Evolutionary conservation across 306 rosid species (phyloP).

Genomic region (Vigna unguiculata): DNA sequence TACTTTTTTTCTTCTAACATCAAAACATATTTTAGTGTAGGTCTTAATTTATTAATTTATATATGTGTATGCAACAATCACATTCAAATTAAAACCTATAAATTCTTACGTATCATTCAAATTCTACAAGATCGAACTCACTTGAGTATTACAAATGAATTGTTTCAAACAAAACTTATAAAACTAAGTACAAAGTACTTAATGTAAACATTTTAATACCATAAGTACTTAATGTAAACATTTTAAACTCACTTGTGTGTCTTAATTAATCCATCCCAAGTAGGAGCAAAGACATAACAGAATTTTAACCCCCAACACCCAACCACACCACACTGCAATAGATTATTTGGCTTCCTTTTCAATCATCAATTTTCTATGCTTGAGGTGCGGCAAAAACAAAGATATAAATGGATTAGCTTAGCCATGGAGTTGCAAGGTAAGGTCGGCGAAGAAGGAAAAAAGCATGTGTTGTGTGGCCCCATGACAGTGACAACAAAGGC

Average conservation of each 20-base stretch:
- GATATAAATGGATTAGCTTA: conserved; percentile 29
- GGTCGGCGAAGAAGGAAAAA: conserved; percentile 40
- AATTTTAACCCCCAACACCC: background rate
- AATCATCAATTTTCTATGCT: background rate
- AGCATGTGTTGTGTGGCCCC: conserved; percentile 28
- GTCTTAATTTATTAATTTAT: too few relatives aligned
- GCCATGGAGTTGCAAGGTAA: conserved; percentile 33
- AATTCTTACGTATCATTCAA: too few relatives aligned
- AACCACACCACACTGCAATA: background rate
- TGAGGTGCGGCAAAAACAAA: conserved; percentile 9
- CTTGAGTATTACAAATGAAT: too few relatives aligned
- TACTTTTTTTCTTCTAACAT: too few relatives aligned
- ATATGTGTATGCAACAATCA: too few relatives aligned
- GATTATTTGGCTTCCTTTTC: background rate
- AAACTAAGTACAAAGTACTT: too few relatives aligned
- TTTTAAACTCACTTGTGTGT: too few relatives aligned
- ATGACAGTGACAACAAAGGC: conserved; percentile 30
- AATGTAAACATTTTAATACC: too few relatives aligned
- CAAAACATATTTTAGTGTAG: background rate
- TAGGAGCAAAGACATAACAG: background rate
- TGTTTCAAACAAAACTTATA: too few relatives aligned
- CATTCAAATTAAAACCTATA: background rate
- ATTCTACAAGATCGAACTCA: too few relatives aligned
- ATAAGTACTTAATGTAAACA: too few relatives aligned
- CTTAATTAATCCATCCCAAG: background rate